Percentiles rank a stretch among this genome's conserved stretches.
Evolutionary conservation across 1,139 yeast species (phyloP).

Genomic region (Suhomyces atakaporum): DNA sequence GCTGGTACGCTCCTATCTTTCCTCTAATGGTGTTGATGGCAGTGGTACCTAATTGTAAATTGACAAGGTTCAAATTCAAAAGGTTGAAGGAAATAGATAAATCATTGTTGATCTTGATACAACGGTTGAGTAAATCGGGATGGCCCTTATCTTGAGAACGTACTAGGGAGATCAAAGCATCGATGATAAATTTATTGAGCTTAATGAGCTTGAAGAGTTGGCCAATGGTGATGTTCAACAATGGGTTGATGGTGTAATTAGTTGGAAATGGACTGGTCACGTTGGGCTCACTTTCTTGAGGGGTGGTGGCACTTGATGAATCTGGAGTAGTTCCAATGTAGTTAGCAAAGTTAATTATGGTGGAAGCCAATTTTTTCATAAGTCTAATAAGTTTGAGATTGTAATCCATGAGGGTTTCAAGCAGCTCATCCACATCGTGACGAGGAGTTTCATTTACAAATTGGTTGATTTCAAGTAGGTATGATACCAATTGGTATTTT

Average conservation of each 20-base stretch:
- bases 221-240: constrained; percentile 35
- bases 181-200: constrained; percentile 38
- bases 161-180: constrained; percentile 26
- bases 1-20: constrained; percentile 29
- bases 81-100: constrained; percentile 39
- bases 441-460: constrained; percentile 32
- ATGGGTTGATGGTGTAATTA: constrained; percentile 32
- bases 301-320: constrained; percentile 6
- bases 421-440: constrained; percentile 48
- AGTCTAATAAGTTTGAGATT: constrained; percentile 50
- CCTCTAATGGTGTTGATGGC: constrained; percentile 26
- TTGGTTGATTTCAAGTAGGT: constrained; percentile 30
- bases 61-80: constrained; percentile 31
- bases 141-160: constrained; percentile 17
- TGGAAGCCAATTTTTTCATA: constrained; percentile 40
- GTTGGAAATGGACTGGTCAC: constrained; percentile 30
- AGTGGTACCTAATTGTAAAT: constrained; percentile 24
- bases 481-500: constrained; percentile 33
- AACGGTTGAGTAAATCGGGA: constrained; percentile 30
- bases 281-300: too few relatives aligned
- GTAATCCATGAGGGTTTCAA: constrained; percentile 46
- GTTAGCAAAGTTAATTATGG: constrained; percentile 36
- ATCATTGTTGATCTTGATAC: constrained; percentile 40
- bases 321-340: constrained; percentile 14
- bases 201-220: constrained; percentile 41